Conservation (phyloP, 768 basidiomycete species). For the Butyriboletus loyo region DNA sequence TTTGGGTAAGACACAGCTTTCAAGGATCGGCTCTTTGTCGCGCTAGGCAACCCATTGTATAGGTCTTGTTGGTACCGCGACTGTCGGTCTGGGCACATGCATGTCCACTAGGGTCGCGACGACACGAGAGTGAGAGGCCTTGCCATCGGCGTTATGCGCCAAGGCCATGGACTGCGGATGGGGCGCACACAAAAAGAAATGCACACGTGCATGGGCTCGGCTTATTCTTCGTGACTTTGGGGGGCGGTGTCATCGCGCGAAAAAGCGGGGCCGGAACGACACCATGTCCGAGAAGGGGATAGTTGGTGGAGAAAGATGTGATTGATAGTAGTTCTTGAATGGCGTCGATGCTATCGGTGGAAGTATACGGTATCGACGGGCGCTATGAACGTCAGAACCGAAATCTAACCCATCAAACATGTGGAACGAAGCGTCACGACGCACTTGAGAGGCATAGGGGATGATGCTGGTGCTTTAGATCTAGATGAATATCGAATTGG, state of each 20-base stretch:
- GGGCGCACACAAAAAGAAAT: neutral
- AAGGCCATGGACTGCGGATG: neutral
- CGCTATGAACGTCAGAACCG: constrained; percentile 14
- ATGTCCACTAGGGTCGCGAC: neutral
- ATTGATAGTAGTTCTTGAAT: constrained; percentile 5
- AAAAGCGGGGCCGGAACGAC: neutral
- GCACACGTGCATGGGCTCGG: neutral
- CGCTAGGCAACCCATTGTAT: neutral
- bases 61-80: neutral
- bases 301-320: neutral
- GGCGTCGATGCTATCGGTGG: constrained; percentile 6
- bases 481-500: neutral
- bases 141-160: neutral
- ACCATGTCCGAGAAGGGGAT: neutral
- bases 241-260: constrained; percentile 1
- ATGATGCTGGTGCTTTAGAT: neutral
- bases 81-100: neutral
- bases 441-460: constrained; percentile 17
- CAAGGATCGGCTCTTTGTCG: neutral
- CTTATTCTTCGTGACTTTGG: neutral
- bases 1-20: neutral
- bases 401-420: constrained; percentile 7
- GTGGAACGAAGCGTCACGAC: constrained; percentile 18
- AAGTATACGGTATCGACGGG: constrained; percentile 1
- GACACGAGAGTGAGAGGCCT: neutral